Evolutionary conservation across 495 filamentous ascomycete species (phyloP).

Genomic region (Penicillium salamii): DNA sequence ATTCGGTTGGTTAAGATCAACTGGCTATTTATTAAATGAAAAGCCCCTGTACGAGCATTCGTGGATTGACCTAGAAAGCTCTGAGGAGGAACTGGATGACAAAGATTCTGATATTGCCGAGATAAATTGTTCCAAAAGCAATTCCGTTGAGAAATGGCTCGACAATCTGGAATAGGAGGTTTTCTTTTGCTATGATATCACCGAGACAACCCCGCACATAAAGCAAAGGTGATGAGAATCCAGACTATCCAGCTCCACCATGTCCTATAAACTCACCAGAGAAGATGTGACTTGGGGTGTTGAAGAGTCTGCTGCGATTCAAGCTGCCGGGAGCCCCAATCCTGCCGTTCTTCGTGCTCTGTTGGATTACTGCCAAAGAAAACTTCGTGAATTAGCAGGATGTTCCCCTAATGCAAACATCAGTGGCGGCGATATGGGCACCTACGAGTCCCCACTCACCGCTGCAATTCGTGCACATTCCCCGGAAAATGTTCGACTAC

Average conservation of each 20-base stretch:
- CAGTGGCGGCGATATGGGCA: neutral
- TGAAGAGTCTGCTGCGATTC: neutral
- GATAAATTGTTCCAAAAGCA: neutral
- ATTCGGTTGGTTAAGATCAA: constrained; percentile 15
- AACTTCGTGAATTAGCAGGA: neutral
- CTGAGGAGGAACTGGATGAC: constrained; percentile 15
- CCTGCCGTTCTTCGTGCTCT: constrained; percentile 3
- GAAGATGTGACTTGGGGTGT: neutral
- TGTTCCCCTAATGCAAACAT: constrained; percentile 5
- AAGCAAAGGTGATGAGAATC: too few relatives aligned
- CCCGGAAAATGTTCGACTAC: constrained; percentile 4
- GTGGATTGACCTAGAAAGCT: constrained; percentile 26
- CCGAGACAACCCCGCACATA: too few relatives aligned
- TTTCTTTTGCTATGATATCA: too few relatives aligned
- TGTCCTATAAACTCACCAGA: constrained; percentile 8
- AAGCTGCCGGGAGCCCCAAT: neutral
- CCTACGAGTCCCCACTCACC: constrained; percentile 9
- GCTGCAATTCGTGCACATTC: constrained; percentile 8
- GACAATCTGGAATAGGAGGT: constrained; percentile 8
- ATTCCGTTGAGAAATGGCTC: constrained; percentile 4
- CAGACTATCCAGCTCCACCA: too few relatives aligned
- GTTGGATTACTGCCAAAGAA: neutral
- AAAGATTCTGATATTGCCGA: constrained; percentile 5
- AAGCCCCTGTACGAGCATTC: constrained; percentile 26
- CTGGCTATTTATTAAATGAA: constrained; percentile 12